Base-by-base conservation (phyloP, 139 green algal genomes). In the Chlorella ohadii region DNA sequence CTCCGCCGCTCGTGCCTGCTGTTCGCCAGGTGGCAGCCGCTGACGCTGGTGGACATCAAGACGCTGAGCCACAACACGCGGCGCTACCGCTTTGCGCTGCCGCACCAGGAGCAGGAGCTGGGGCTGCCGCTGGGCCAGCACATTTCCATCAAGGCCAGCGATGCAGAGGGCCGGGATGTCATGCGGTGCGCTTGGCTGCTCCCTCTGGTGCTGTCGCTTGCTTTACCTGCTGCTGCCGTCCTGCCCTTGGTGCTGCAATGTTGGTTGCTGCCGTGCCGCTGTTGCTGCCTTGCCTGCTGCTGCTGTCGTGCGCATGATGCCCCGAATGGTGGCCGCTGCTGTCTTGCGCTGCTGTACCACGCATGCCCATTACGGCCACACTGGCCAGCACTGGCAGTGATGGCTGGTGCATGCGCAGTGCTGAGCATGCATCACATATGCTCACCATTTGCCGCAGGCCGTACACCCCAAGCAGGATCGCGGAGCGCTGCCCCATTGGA, bases 71-170 rank as follows among this genome's bases (percentile, higher is more conserved):
- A 93, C 56, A 93, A 93, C 73, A 91, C 83, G 15, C 31, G 79
- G 38, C 84, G 88, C 38, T 92, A 90, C 77, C 80, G 91, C 12
- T 98, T 98, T 75, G 84, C 63, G 17, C 87, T 98, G 39, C 91
- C 92, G 5, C 84, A 91, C 33, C 74, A 88, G 4, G 71, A 92
- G 28, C 91, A 94, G 84, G 73, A 89, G 51, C 85, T 98, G 47
- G 95, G 95, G 0, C 87, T 98, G 55, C 94, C 95, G 23, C 89
- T 95, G 25, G 95, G 95, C 13, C 92, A 97, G 88, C 95, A 98
- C 84, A 94, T 98, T 55, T 90, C 90, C 1, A 94, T 97, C 84
- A 78, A 88, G n/a, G 88, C 88, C 0, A 82, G 83, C 31, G 86
- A 88, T n/a, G 73, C 55, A 0, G 88, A 96, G 2, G 94, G 90